Evolutionary conservation across 2,329 filamentous ascomycete genomes (phyloP).

Genomic region (Cryphonectria carpinicola): DNA sequence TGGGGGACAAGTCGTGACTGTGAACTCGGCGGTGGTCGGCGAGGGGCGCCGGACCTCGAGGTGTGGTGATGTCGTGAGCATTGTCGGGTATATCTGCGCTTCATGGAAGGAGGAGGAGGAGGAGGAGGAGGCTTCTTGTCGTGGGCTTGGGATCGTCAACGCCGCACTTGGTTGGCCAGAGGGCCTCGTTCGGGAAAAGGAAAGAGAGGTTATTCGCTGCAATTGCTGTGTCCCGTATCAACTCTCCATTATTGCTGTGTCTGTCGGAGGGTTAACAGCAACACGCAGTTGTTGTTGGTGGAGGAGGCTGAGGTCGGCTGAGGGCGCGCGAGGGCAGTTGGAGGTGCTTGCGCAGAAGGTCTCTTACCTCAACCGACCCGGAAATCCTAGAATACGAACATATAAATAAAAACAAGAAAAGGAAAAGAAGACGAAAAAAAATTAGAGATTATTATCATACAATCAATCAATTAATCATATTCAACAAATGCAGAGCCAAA

Average conservation of each 20-base stretch:
- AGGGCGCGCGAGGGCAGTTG: neutral
- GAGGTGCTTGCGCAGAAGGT: neutral
- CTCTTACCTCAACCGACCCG: too few species aligned
- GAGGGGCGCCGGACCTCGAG: slow-evolving; percentile 72
- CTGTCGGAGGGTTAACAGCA: neutral
- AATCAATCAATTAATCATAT: neutral
- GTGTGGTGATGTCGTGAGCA: slow-evolving; percentile 65
- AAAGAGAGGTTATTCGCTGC: neutral
- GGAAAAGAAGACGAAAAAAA: too few species aligned
- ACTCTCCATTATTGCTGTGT: slow-evolving; percentile 19
- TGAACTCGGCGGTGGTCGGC: slow-evolving; percentile 89
- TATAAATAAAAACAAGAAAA: neutral
- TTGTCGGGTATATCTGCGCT: slow-evolving; percentile 36
- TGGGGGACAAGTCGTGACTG: slow-evolving; percentile 77
- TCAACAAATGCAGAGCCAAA: too few species aligned
- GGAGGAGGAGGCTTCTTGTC: neutral
- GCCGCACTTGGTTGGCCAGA: neutral
- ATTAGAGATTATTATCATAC: neutral
- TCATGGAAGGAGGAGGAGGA: neutral
- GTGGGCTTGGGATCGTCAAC: neutral
- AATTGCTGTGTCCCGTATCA: slow-evolving; percentile 9
- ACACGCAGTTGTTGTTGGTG: neutral
- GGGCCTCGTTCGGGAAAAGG: neutral
- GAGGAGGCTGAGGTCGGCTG: neutral
- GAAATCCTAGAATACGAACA: neutral